These are phyloP conservation scores for Kuraishia ogatae DNA, from an alignment of 805 yeast genomes.

Conservation along the genomic window DNA sequence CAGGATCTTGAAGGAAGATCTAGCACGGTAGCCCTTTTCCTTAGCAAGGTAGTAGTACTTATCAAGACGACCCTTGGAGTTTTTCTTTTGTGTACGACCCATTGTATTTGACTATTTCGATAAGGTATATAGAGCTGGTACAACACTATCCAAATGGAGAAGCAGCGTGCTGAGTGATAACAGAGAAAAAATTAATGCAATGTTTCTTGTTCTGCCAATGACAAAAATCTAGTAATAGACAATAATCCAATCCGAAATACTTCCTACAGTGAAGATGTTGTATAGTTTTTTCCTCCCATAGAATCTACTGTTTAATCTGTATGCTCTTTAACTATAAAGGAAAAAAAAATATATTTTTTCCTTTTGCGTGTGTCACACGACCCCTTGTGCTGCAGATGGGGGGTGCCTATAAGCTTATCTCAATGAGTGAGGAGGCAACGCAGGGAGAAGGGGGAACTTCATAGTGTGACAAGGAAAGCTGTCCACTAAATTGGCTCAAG, in stretches of 20 bases:
- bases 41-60: slow-evolving; percentile 93
- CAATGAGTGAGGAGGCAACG: too few relatives aligned
- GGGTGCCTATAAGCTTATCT: background rate
- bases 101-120: too few relatives aligned
- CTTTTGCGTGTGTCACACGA: background rate
- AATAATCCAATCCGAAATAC: background rate
- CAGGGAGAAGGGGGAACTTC: too few relatives aligned
- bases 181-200: too few relatives aligned
- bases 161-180: too few relatives aligned
- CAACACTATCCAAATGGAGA: too few relatives aligned
- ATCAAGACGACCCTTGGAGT: slow-evolving; percentile 98
- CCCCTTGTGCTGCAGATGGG: background rate
- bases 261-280: too few relatives aligned
- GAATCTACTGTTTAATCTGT: background rate
- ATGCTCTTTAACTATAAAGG: background rate
- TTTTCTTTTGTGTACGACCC: slow-evolving; percentile 93
- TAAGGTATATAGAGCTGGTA: too few relatives aligned
- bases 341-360: background rate
- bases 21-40: slow-evolving; percentile 97
- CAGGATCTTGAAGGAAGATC: slow-evolving; percentile 92
- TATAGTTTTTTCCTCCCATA: too few relatives aligned
- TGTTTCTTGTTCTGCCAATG: background rate
- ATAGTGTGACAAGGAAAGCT: too few relatives aligned
- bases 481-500: too few relatives aligned
- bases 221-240: background rate